Conservation (phyloP, 805 yeast genomes). For the Wickerhamiella domercqiae region DNA sequence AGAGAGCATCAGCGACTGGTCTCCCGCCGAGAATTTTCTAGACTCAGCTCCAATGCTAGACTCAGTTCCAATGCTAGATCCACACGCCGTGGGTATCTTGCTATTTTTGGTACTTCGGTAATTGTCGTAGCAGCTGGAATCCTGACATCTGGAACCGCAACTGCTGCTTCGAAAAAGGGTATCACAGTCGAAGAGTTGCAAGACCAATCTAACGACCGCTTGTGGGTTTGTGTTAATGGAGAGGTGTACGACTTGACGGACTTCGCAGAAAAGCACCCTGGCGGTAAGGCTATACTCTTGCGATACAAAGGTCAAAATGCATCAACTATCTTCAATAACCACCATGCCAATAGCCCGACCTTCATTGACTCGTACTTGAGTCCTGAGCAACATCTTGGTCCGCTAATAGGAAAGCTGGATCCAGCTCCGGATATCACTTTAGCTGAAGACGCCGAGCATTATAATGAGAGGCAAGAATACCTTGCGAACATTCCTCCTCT, state of each 20-base stretch:
- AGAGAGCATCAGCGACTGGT: no score
- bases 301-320: conserved; percentile 58
- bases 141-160: no score
- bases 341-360: conserved; percentile 82
- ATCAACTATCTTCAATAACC: conserved; percentile 65
- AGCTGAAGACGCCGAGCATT: conserved; percentile 27
- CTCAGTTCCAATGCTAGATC: no score
- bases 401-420: conserved; percentile 18
- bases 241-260: conserved; percentile 64
- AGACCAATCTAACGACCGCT: conserved; percentile 43
- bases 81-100: no score
- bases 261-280: conserved; percentile 42
- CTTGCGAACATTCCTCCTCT: conserved; percentile 42
- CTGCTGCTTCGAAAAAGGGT: no score
- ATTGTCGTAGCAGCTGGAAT: no score
- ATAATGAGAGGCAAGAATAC: conserved; percentile 22
- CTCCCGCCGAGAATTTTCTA: no score
- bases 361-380: conserved; percentile 49
- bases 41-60: no score
- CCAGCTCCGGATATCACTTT: conserved; percentile 28
- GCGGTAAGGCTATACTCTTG: conserved; percentile 38
- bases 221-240: conserved; percentile 74
- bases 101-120: no score
- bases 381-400: conserved; percentile 46
- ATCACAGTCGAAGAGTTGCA: background rate